Percentiles rank a stretch among this genome's conserved stretches.
These are phyloP conservation scores for Arachnomyces sp. DNA, from an alignment of 2,329 filamentous ascomycete genomes.

Conservation along the genomic window DNA sequence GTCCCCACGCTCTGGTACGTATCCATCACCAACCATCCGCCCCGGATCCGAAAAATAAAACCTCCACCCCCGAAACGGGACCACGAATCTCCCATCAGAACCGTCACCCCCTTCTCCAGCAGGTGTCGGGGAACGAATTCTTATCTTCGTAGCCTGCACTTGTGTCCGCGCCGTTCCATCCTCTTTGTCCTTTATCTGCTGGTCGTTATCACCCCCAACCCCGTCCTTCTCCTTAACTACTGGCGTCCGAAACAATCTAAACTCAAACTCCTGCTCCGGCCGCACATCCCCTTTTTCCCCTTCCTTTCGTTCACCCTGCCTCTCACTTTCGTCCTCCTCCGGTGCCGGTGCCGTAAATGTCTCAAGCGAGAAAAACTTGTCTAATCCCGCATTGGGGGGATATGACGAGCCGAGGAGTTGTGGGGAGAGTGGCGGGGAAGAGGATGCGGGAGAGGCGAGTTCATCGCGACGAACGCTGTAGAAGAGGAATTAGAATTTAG, in stretches of 20 bases:
- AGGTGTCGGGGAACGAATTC: constrained; percentile 32
- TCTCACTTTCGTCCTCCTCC: constrained; percentile 2
- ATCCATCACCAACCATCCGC: constrained; percentile 10
- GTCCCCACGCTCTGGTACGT: constrained; percentile 1
- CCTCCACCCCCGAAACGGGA: constrained; percentile 34
- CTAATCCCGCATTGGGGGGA: constrained; percentile 8
- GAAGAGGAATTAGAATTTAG: background rate
- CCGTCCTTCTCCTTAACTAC: background rate
- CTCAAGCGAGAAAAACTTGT: constrained; percentile 9
- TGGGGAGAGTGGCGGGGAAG: constrained; percentile 9
- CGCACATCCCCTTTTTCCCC: constrained; percentile 13
- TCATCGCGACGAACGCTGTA: constrained; percentile 13
- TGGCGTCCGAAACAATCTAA: constrained; percentile 33
- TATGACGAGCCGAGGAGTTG: constrained; percentile 9
- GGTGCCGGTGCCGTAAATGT: constrained; percentile 2
- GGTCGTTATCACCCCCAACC: background rate
- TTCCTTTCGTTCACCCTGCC: constrained; percentile 11
- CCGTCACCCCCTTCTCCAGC: constrained; percentile 13
- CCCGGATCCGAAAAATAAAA: constrained; percentile 34
- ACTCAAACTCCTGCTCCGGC: constrained; percentile 38
- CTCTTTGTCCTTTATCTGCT: background rate
- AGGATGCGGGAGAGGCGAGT: constrained; percentile 8
- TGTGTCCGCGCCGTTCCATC: background rate
- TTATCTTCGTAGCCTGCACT: constrained; percentile 25
- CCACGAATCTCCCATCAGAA: constrained; percentile 30